These are phyloP conservation scores for Lipomyces starkeyi DNA, from an alignment of 805 yeast species.

Conservation along the genomic window DNA sequence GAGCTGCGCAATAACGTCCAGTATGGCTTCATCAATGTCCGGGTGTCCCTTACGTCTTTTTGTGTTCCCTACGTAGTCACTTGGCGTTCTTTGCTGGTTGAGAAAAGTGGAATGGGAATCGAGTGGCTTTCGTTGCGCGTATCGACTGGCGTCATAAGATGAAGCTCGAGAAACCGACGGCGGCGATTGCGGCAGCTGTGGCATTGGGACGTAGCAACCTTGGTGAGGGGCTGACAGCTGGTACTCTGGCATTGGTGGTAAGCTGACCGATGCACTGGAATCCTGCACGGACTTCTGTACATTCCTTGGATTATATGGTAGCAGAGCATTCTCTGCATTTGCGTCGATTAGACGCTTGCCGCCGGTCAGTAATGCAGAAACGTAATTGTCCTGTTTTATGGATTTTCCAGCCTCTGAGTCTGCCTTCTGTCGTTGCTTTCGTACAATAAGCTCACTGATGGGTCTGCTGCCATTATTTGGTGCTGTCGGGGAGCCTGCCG, in stretches of 20 bases:
- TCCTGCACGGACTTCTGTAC: neutral
- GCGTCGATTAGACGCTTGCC: neutral
- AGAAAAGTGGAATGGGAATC: neutral
- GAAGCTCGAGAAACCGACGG: neutral
- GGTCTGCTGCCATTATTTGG: neutral
- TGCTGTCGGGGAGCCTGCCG: neutral
- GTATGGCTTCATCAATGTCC: neutral
- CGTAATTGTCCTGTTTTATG: neutral
- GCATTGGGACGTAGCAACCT: slow-evolving; percentile 1
- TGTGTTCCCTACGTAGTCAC: neutral
- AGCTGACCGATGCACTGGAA: neutral
- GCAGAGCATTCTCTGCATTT: neutral
- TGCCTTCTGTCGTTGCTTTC: neutral
- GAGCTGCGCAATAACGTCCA: slow-evolving; percentile 8
- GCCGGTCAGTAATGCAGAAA: too few relatives aligned
- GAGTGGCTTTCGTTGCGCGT: neutral
- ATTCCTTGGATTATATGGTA: neutral
- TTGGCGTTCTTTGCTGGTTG: neutral
- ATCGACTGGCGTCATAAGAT: slow-evolving; percentile 4
- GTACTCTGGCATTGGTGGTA: neutral
- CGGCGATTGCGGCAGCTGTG: neutral
- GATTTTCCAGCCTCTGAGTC: neutral
- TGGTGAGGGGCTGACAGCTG: neutral
- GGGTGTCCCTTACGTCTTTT: neutral
- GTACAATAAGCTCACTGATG: neutral